Conservation (phyloP, 805 yeast genomes). For the Komagataella ulmi region DNA sequence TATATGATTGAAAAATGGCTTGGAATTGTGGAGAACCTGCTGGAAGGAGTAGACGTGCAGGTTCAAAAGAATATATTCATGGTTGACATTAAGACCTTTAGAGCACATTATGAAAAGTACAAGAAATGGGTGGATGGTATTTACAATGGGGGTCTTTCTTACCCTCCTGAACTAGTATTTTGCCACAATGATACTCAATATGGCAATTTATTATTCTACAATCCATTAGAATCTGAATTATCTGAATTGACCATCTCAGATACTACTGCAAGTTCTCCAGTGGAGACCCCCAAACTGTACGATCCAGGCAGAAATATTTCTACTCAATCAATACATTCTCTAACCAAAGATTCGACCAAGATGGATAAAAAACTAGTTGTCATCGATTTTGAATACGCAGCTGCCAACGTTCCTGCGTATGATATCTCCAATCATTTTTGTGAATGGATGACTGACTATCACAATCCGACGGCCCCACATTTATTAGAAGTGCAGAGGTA, state of each 20-base stretch:
- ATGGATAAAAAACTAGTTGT: constrained; percentile 69
- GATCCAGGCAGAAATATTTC: not conserved
- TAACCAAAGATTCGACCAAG: constrained; percentile 5
- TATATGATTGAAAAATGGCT: constrained; percentile 61
- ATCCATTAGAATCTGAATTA: constrained; percentile 4
- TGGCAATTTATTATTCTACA: constrained; percentile 68
- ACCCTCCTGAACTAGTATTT: constrained; percentile 48
- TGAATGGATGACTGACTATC: constrained; percentile 97
- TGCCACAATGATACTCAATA: constrained; percentile 97
- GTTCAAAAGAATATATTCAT: constrained; percentile 26
- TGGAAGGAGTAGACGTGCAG: constrained; percentile 24
- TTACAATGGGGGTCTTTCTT: constrained; percentile 26
- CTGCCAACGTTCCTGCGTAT: constrained; percentile 77
- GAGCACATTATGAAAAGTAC: constrained; percentile 34
- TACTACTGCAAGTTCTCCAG: not conserved
- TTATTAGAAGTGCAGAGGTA: constrained; percentile 40
- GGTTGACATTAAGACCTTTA: constrained; percentile 36
- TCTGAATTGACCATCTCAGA: not conserved
- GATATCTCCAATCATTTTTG: constrained; percentile 89
- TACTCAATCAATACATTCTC: not conserved
- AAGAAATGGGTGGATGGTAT: constrained; percentile 44
- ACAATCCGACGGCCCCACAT: constrained; percentile 40
- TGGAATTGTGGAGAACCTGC: constrained; percentile 25
- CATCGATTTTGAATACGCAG: constrained; percentile 93
- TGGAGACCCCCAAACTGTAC: not conserved